These are phyloP conservation scores for Schwanniomyces vanrijiae DNA, from an alignment of 805 yeast genomes.

Conservation along the genomic window DNA sequence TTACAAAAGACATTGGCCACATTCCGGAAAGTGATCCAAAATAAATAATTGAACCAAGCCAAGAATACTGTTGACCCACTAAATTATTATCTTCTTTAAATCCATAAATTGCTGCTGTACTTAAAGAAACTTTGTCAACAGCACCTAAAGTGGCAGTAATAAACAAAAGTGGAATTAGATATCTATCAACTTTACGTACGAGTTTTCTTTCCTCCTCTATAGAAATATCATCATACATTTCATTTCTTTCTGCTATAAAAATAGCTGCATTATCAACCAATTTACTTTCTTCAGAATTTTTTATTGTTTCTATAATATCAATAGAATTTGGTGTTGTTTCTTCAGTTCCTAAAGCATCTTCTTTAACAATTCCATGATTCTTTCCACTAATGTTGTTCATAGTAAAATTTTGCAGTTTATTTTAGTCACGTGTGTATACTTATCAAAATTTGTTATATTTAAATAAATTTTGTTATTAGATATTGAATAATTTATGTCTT, in stretches of 20 bases:
- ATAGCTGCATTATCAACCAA: slow-evolving; percentile 4
- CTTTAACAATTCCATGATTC: no score
- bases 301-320: no score
- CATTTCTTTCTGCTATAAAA: slow-evolving; percentile 12
- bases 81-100: slow-evolving; percentile 11
- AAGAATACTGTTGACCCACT: slow-evolving; percentile 14
- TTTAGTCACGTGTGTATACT: no score
- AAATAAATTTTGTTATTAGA: no score
- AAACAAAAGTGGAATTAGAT: slow-evolving; percentile 14
- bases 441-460: no score
- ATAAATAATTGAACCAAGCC: slow-evolving; percentile 17
- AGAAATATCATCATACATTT: slow-evolving; percentile 12
- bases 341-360: no score
- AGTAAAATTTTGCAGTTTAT: no score
- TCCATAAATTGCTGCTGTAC: slow-evolving; percentile 21
- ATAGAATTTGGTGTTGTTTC: no score
- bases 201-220: slow-evolving; percentile 11
- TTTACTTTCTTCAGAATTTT: no score
- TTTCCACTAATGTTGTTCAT: no score
- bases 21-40: slow-evolving; percentile 17
- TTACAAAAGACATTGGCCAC: slow-evolving; percentile 17
- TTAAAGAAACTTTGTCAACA: slow-evolving; percentile 16
- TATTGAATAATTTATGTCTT: no score
- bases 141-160: slow-evolving; percentile 18
- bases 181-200: slow-evolving; percentile 12